These are phyloP conservation scores for Lagenaria siceraria DNA, from an alignment of 306 rosid genomes.

Conservation along the genomic window DNA sequence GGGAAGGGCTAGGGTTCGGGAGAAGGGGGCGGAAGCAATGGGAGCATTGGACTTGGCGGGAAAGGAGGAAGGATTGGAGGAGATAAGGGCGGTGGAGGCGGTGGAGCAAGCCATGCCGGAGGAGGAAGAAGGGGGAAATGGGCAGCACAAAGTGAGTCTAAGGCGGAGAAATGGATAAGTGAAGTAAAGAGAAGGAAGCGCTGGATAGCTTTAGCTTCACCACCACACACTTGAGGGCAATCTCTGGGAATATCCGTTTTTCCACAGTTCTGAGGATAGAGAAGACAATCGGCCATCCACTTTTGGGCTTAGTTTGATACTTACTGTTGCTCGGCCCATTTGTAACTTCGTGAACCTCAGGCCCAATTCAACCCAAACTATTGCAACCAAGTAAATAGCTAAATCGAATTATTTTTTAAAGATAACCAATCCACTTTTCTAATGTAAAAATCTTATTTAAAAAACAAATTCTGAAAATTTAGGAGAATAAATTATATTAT, in stretches of 20 bases:
- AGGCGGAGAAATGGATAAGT: slow-evolving; percentile 4
- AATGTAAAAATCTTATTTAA: too few relatives aligned
- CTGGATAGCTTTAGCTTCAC: not conserved
- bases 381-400: too few relatives aligned
- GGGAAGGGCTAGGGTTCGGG: slow-evolving; percentile 34
- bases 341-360: not conserved
- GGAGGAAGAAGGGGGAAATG: not conserved
- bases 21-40: slow-evolving; percentile 17
- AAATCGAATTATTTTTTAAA: too few relatives aligned
- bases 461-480: too few relatives aligned
- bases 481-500: too few relatives aligned
- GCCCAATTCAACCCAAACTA: not conserved
- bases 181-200: not conserved
- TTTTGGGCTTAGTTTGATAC: not conserved
- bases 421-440: too few relatives aligned
- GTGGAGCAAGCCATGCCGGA: slow-evolving; percentile 44
- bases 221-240: not conserved
- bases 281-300: not conserved
- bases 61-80: slow-evolving; percentile 44
- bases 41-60: slow-evolving; percentile 28
- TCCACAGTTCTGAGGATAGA: too few relatives aligned
- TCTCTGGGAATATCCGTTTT: not conserved
- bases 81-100: slow-evolving; percentile 43
- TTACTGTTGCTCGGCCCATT: not conserved
- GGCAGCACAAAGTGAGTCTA: not conserved